phyloP scores from a whole-genome alignment of 164 flowering plant species.

The Brasenia schreberi region DNA sequence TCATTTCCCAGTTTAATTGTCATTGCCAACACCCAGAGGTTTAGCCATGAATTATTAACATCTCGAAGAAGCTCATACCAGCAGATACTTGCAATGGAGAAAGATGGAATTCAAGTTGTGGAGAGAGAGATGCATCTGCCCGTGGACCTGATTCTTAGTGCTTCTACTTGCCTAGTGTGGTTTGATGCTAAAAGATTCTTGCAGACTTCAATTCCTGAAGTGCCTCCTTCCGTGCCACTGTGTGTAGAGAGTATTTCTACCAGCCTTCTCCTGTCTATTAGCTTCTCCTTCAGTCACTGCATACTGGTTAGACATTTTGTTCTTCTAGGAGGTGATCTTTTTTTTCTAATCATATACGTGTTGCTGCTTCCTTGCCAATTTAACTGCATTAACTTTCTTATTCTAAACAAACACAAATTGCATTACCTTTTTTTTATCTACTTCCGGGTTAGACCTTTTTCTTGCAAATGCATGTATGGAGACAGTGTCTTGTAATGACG shows the following conservation, averaged over 20 bases:
- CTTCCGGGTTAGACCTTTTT: no score
- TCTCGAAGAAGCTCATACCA: conserved; percentile 87
- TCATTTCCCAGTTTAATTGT: conserved; percentile 32
- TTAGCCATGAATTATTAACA: conserved; percentile 67
- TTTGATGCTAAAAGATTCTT: conserved; percentile 57
- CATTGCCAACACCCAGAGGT: conserved; percentile 62
- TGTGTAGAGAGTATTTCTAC: conserved; percentile 73
- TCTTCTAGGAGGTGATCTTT: no score
- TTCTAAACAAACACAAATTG: no score
- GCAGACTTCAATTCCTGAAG: conserved; percentile 34
- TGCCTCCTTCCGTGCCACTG: conserved; percentile 36
- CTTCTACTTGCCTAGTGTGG: conserved; percentile 70
- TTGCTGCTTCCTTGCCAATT: no score
- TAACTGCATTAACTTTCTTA: no score
- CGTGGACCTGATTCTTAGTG: conserved; percentile 62
- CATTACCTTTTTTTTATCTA: no score
- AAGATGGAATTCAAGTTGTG: conserved; percentile 66
- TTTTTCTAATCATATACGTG: no score
- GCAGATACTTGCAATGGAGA: conserved; percentile 72
- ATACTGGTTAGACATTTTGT: conserved; percentile 38
- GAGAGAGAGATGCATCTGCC: conserved; percentile 80
- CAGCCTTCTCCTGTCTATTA: conserved; percentile 56
- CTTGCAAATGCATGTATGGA: no score
- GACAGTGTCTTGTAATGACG: no score
- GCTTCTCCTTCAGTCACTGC: conserved; percentile 76